Base-by-base conservation (phyloP, 2,329 filamentous ascomycete genomes). In the Phyllosticta ampelicida region DNA sequence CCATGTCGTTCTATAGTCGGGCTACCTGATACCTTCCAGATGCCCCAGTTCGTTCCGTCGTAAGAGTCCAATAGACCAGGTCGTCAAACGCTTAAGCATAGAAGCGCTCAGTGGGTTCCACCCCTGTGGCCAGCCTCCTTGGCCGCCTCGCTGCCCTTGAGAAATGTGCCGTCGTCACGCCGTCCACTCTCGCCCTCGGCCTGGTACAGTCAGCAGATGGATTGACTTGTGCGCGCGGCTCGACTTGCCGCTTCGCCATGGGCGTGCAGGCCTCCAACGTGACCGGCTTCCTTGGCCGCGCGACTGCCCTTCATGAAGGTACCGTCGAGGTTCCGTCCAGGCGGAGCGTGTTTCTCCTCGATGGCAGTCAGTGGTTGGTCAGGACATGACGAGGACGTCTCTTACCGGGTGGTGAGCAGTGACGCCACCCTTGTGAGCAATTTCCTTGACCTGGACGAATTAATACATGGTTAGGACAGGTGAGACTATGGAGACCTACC, bases 351-450 rank as follows among this genome's bases (percentile, higher is more conserved):
- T 28, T 55, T 28, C 50, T 58, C 36, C 49, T 54, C 54, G 26
- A 44, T 6, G 18, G 30, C 5, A 53, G 57, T 49, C n/a, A 48
- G 53, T 50, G 18, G 13, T 26, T n/a, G 18, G 36, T 57, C 48
- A 36, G 49, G 16, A 30, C 23, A 44, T 36, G 48, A 13, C 30
- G 9, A 29, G 23, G n/a, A 21, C 20, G 36, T 28, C 50, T 58
- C n/a, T 48, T 29, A 56, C 51, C 3, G 53, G 44, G 30, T 60
- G 51, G 58, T 73, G 69, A 55, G 67, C 70, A 16, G 74, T 71
- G 54, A 75, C 73, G 4, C 76, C 77, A n/a, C 77, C 77, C 66
- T 78, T 79, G 55, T 71, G 70, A 13, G 75, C 77, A 58, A 79
- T 77, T 58, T 74, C 74, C 28, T 68, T 67, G 57, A 80, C 75